Evolutionary conservation across 176 grass and related monocot species (phyloP).

Genomic region (Oryza glumipatula): DNA sequence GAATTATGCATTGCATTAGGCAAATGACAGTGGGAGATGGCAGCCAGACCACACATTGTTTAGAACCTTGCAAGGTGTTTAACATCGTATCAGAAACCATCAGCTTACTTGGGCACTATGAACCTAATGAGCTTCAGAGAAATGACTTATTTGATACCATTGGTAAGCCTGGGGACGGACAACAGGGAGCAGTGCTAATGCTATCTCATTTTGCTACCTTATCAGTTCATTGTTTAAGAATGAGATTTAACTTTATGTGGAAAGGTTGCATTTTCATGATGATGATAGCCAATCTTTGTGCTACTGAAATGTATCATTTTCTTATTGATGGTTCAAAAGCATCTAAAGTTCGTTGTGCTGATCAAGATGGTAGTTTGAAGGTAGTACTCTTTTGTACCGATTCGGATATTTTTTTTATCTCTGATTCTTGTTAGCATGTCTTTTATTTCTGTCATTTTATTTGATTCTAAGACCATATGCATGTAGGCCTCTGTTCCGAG

Average conservation of each 20-base stretch:
- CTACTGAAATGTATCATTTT: constrained; percentile 38
- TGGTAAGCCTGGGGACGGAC: constrained; percentile 1
- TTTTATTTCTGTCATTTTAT: constrained; percentile 11
- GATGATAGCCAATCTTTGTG: constrained; percentile 60
- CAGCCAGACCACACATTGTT: neutral
- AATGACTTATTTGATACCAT: constrained; percentile 35
- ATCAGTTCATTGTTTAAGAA: constrained; percentile 45
- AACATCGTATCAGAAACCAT: constrained; percentile 30
- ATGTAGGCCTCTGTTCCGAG: constrained; percentile 17
- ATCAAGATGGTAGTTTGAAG: neutral
- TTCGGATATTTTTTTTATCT: constrained; percentile 2
- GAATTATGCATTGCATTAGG: constrained; percentile 33
- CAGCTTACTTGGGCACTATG: constrained; percentile 28
- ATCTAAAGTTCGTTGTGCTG: neutral
- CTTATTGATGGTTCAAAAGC: constrained; percentile 32
- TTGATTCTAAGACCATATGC: constrained; percentile 3
- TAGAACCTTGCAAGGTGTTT: neutral
- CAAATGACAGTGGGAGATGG: neutral
- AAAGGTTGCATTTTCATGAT: constrained; percentile 70
- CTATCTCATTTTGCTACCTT: constrained; percentile 65
- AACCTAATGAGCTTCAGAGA: constrained; percentile 37
- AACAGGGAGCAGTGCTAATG: constrained; percentile 39
- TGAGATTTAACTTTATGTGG: constrained; percentile 55
- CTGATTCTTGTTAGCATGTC: neutral
- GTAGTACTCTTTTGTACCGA: constrained; percentile 8